Evolutionary conservation across 352 stramenopile species (phyloP), one percentile per base, ranked within the genome.

Genomic region (Globisporangium radiosum): DNA sequence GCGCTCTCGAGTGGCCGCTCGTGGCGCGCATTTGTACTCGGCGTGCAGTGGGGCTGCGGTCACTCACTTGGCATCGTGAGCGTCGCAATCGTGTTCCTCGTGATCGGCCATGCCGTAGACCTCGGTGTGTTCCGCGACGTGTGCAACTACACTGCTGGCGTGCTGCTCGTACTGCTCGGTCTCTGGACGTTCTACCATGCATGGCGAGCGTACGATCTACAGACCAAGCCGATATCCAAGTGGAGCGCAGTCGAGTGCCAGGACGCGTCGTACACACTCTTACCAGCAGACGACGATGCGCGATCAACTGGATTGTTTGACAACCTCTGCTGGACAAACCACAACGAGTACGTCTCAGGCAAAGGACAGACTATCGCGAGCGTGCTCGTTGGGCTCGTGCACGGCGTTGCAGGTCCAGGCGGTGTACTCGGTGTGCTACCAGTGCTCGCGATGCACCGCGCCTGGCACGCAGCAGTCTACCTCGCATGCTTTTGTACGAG

Each of bases 1-100:
- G 94, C 89, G 52, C 77, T 97, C 7, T 88, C 77, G 14, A 90
- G 75, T 40, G 82, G 78, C 1, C 75, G 75, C 56, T 86, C 79
- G 15, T 88, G 73, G 57, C 66, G 64, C 15, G 76, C 87, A 19
- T 93, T 97, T 66, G 66, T 63, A 1, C 78, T 97, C 0, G 90
- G 90, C 17, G 64, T 85, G 17, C 82, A 91, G 62, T 98, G 89
- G 92, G 92, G 92, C 9, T 70, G 86, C 33, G 90, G 92, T 25
- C 90, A 97, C 62, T 87, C 79, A 13, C 65, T 91, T 0, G 92
- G 92, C n/a, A 85, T 98, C 54, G 47, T 97, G 13, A 33, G 71
- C 15, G 65, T 89, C 55, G 91, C 69, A 19, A 60, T 66, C 33
- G 71, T 68, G 43, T 86, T 68, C 59, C 87, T 79, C 66, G 78